phyloP scores from a whole-genome alignment of 2,329 filamentous ascomycete species.

The Alternaria postmessia region DNA sequence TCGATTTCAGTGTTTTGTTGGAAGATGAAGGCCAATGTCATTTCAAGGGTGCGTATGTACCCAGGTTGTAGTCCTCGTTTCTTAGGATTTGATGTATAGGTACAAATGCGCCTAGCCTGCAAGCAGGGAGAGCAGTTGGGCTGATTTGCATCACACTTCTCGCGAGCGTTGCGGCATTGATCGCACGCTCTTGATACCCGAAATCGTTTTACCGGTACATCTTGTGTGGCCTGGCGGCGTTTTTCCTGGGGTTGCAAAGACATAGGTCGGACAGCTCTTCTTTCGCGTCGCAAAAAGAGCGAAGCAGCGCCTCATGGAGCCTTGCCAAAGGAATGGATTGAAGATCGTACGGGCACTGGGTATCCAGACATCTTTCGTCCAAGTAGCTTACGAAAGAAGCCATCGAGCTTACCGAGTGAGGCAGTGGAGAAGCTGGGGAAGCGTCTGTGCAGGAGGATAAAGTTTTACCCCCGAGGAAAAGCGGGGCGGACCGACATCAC shows the following conservation, averaged over 20 bases:
- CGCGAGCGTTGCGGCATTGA: conserved; percentile 70
- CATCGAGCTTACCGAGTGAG: conserved; percentile 6
- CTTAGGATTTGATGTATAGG: conserved; percentile 75
- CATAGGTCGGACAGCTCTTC: conserved; percentile 18
- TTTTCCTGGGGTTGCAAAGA: conserved; percentile 29
- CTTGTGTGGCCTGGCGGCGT: conserved; percentile 25
- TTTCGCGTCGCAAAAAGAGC: background rate
- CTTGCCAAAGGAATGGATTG: conserved; percentile 1
- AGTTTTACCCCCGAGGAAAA: conserved; percentile 18
- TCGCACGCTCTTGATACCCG: conserved; percentile 74
- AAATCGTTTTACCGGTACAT: conserved; percentile 58
- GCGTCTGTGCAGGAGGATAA: conserved; percentile 13
- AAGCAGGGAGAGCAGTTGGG: conserved; percentile 72
- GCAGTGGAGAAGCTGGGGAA: conserved; percentile 19
- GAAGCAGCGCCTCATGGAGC: conserved; percentile 2
- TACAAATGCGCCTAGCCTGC: conserved; percentile 69
- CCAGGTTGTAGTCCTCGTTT: conserved; percentile 77
- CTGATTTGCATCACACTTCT: conserved; percentile 75
- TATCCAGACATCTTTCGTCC: conserved; percentile 2
- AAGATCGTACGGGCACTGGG: background rate
- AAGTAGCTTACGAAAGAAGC: conserved; percentile 8
- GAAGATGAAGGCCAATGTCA: conserved; percentile 61
- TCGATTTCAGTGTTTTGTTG: conserved; percentile 65
- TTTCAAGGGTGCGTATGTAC: conserved; percentile 61
- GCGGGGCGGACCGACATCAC: conserved; percentile 7